Percentiles rank a stretch among this genome's conserved stretches.
Conservation (phyloP, 176 grass and related monocot genomes). For the Phoenix dactylifera region DNA sequence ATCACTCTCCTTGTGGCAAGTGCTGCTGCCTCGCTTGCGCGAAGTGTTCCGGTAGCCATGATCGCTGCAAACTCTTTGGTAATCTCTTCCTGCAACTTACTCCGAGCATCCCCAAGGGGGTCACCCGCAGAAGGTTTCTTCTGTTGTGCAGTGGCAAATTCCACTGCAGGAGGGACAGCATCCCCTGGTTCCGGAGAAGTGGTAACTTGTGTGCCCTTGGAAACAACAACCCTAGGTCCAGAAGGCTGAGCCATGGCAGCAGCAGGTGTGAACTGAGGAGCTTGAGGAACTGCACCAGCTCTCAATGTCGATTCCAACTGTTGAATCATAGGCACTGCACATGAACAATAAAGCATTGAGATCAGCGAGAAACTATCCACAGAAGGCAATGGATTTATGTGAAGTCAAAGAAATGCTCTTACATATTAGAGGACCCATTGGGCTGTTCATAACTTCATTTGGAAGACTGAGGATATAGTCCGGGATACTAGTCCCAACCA, state of each 20-base stretch:
- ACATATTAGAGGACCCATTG: too few relatives aligned
- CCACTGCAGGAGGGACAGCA: background rate
- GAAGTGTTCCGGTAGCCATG: slow-evolving; percentile 60
- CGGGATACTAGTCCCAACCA: too few relatives aligned
- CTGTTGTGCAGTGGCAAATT: background rate
- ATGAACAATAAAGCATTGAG: background rate
- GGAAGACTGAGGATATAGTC: too few relatives aligned
- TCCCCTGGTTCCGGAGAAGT: background rate
- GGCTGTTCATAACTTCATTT: too few relatives aligned
- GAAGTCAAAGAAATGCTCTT: too few relatives aligned
- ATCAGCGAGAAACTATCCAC: background rate
- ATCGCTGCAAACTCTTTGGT: slow-evolving; percentile 65
- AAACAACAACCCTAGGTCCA: background rate
- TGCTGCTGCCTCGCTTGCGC: slow-evolving; percentile 63
- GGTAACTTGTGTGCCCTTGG: slow-evolving; percentile 1
- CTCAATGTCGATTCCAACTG: slow-evolving; percentile 51
- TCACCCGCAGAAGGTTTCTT: background rate
- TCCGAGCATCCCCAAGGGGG: slow-evolving; percentile 35
- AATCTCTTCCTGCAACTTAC: slow-evolving; percentile 72
- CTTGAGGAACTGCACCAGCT: slow-evolving; percentile 21
- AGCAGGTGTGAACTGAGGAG: slow-evolving; percentile 2
- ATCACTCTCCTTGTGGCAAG: slow-evolving; percentile 66
- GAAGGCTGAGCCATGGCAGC: slow-evolving; percentile 25
- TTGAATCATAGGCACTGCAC: slow-evolving; percentile 62
- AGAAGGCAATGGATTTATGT: too few relatives aligned